phyloP scores from a whole-genome alignment of 1,284 basidiomycete species.

The Ustilago crameri region DNA sequence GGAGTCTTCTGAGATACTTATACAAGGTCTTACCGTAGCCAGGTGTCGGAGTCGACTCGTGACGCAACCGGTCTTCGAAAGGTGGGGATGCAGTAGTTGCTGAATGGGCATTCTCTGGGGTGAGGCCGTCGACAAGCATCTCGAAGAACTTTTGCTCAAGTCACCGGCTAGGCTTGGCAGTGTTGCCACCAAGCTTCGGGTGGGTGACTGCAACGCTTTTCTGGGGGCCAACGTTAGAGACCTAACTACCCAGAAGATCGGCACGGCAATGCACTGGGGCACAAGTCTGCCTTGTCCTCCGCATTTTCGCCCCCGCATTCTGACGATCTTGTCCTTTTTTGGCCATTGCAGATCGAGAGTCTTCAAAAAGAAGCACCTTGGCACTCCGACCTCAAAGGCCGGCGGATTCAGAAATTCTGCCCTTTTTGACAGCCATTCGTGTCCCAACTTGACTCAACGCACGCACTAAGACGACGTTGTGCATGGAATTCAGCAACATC shows the following conservation, averaged over 20 bases:
- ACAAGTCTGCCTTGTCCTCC: neutral
- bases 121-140: conserved; percentile 5
- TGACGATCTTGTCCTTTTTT: neutral
- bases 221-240: neutral
- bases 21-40: too few relatives aligned
- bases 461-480: too few relatives aligned
- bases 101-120: conserved; percentile 3
- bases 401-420: too few relatives aligned
- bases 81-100: neutral
- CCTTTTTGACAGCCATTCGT: too few relatives aligned
- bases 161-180: conserved; percentile 36
- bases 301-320: neutral
- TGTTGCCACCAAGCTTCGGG: conserved; percentile 1
- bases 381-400: too few relatives aligned
- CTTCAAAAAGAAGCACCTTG: too few relatives aligned
- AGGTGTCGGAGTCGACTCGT: too few relatives aligned
- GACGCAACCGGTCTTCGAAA: neutral
- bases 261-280: conserved; percentile 9
- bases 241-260: conserved; percentile 8
- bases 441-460: too few relatives aligned
- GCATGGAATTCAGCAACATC: too few relatives aligned
- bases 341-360: too few relatives aligned
- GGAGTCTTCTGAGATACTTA: too few relatives aligned
- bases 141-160: conserved; percentile 1
- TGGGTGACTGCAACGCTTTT: neutral